Evolutionary conservation across 1,139 yeast genomes (phyloP).

Genomic region (Hansenula sp.): DNA sequence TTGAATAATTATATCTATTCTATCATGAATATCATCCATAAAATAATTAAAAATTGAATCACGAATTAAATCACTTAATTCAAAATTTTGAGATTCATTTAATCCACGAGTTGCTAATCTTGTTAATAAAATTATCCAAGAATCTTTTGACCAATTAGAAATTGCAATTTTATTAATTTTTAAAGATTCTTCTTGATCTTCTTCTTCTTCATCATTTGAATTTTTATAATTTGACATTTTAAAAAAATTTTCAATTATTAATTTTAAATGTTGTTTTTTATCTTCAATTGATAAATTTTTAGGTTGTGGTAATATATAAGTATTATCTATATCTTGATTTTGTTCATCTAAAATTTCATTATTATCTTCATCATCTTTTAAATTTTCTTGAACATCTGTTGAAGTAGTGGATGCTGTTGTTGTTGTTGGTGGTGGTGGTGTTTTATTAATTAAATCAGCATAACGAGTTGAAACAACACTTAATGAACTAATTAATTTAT

Average conservation of each 20-base stretch:
- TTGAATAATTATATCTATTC: constrained; percentile 76
- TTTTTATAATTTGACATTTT: constrained; percentile 26
- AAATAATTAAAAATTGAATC: constrained; percentile 70
- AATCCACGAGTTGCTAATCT: constrained; percentile 82
- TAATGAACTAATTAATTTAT: constrained; percentile 60
- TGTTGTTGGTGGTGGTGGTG: constrained; percentile 7
- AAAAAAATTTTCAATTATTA: constrained; percentile 53
- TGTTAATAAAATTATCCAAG: constrained; percentile 75
- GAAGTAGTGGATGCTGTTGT: constrained; percentile 7
- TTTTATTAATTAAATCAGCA: constrained; percentile 32
- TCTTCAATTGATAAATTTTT: constrained; percentile 40
- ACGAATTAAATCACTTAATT: constrained; percentile 57
- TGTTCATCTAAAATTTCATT: constrained; percentile 21
- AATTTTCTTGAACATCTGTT: constrained; percentile 12
- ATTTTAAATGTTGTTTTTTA: constrained; percentile 47
- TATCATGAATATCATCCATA: constrained; percentile 63
- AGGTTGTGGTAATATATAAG: constrained; percentile 59
- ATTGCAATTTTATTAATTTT: constrained; percentile 53
- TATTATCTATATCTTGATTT: constrained; percentile 39
- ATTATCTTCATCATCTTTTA: constrained; percentile 25
- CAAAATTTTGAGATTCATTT: constrained; percentile 22
- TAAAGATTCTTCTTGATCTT: constrained; percentile 20
- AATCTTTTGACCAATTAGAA: constrained; percentile 60
- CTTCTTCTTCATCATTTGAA: constrained; percentile 5
- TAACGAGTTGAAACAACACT: constrained; percentile 65